Evolutionary conservation across 2,329 filamentous ascomycete species (phyloP).

Genomic region (Nemania sp.): DNA sequence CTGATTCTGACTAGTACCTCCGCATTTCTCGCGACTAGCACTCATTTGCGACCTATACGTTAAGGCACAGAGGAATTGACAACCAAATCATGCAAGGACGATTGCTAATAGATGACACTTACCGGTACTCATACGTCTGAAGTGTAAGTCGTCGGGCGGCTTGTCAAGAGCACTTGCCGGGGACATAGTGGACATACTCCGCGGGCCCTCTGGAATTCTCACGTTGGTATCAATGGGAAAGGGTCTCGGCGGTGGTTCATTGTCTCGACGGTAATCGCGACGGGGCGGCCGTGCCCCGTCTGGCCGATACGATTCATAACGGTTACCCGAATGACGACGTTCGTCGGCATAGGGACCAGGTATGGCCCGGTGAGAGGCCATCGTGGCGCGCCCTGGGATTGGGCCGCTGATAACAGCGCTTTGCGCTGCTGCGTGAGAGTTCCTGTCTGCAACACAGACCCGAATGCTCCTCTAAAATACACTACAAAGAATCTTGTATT

Average conservation of each 20-base stretch:
- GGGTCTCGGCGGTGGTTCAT: constrained; percentile 14
- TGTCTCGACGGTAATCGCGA: constrained; percentile 25
- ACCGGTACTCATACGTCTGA: constrained; percentile 26
- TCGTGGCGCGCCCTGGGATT: constrained; percentile 4
- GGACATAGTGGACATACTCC: constrained; percentile 9
- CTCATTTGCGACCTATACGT: neutral
- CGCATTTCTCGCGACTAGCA: too few species aligned
- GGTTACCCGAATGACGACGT: constrained; percentile 13
- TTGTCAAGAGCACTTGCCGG: constrained; percentile 1
- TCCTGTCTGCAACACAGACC: too few species aligned
- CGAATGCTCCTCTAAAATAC: too few species aligned
- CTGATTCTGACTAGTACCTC: too few species aligned
- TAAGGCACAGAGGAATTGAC: neutral
- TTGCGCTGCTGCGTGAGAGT: neutral
- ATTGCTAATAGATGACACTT: constrained; percentile 10
- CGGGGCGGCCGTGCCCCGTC: constrained; percentile 25
- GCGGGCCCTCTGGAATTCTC: constrained; percentile 11
- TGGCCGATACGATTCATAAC: constrained; percentile 18
- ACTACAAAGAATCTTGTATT: constrained; percentile 23
- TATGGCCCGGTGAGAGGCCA: constrained; percentile 17
- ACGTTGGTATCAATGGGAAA: constrained; percentile 24
- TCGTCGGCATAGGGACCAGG: constrained; percentile 25
- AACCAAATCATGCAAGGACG: neutral
- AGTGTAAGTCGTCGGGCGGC: neutral
- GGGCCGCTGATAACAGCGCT: neutral